phyloP scores from a whole-genome alignment of 768 basidiomycete species.

The Mycena rebaudengoi region DNA sequence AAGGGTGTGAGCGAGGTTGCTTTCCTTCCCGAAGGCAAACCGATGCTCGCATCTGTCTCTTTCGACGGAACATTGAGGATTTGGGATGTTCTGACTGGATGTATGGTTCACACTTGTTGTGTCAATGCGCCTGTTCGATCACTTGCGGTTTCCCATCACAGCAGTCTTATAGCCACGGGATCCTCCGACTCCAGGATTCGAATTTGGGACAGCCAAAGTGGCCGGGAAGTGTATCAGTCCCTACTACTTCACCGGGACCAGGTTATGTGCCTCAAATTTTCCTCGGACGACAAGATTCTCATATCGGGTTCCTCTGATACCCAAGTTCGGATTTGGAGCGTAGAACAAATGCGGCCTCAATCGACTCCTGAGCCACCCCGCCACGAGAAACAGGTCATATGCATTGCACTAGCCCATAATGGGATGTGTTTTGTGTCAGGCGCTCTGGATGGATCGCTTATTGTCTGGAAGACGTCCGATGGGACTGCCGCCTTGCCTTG shows the following conservation, averaged over 20 bases:
- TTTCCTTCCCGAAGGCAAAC: neutral
- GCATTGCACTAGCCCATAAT: neutral
- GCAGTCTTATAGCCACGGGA: neutral
- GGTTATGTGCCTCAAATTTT: neutral
- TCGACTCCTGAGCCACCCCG: neutral
- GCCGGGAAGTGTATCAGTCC: neutral
- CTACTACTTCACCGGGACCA: neutral
- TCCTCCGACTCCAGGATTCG: neutral
- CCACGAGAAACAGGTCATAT: neutral
- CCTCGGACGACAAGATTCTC: neutral
- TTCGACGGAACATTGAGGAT: neutral
- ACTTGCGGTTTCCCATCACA: neutral
- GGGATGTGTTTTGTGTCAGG: neutral
- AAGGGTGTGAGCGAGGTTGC: neutral
- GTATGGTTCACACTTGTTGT: neutral
- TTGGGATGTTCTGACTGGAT: neutral
- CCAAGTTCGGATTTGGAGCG: neutral
- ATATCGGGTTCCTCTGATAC: neutral
- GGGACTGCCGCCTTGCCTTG: neutral
- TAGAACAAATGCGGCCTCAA: neutral
- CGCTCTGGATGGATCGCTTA: neutral
- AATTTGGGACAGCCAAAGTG: neutral
- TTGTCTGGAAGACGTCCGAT: neutral
- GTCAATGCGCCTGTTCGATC: neutral
- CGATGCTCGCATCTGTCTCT: neutral